Evolutionary conservation across 1,284 basidiomycete genomes (phyloP).

Genomic region (Fomitiporia mediterranea): DNA sequence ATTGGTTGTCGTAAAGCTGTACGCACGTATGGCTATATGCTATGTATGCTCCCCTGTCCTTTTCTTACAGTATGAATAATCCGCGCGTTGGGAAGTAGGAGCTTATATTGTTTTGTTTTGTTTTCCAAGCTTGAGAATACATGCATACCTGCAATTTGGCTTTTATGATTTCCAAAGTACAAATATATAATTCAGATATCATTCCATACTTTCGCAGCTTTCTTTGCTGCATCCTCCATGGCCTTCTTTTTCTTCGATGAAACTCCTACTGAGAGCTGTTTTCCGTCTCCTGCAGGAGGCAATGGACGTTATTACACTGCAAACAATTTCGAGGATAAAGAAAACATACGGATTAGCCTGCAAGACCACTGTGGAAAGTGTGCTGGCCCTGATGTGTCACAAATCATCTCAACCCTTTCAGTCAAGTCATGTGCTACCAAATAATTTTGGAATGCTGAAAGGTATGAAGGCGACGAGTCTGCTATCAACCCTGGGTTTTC

Average conservation of each 20-base stretch:
- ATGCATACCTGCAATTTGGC: slow-evolving; percentile 2
- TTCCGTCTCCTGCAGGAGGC: neutral
- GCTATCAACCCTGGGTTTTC: neutral
- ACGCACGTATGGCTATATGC: too few species aligned
- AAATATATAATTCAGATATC: neutral
- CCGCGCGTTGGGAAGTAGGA: too few species aligned
- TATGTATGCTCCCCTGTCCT: too few species aligned
- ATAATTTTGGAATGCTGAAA: neutral
- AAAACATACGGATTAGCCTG: neutral
- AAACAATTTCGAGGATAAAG: neutral
- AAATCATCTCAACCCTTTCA: neutral
- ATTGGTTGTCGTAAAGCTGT: too few species aligned
- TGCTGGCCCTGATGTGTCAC: neutral
- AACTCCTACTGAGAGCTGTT: neutral
- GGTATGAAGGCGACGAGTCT: neutral
- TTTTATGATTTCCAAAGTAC: slow-evolving; percentile 3
- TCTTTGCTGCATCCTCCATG: neutral
- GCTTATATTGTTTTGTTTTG: too few species aligned
- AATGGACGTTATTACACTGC: neutral
- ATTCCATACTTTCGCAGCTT: neutral
- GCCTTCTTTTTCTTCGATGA: neutral
- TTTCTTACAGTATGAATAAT: too few species aligned
- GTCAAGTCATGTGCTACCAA: neutral
- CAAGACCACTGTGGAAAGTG: neutral
- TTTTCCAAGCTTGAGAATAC: neutral